Evolutionary conservation across 192 early-diverging fungal species (phyloP), one percentile per base, ranked within the genome.

Genomic region (Entrophospora sp.): DNA sequence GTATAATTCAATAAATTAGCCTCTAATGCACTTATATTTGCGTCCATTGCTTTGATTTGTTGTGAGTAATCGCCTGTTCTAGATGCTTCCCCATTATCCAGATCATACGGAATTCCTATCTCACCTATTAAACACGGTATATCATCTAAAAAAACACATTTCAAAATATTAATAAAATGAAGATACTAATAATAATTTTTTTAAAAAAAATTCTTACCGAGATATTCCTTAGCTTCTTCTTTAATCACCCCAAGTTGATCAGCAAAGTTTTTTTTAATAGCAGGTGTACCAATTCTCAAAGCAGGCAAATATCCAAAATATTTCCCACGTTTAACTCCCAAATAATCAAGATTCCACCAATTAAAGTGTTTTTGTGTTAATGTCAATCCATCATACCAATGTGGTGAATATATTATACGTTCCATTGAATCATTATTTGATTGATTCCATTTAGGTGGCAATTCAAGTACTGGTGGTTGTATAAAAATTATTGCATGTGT

Each of bases 321-420:
- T 32, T 77, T 77, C 35, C 83, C 83, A n/a, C 80, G 69, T 57
- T 75, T 80, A 22, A 84, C 61, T 0, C 81, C 81, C 7, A 84
- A 70, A 34, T 74, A 69, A 67, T 84, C 83, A 43, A 84, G 40
- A 22, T 84, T 84, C 45, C 73, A 83, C 63, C 71, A 76, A 52
- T 75, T 76, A 77, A 81, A 85, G 9, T 76, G 70, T 71, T 83
- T 85, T 58, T 81, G 79, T 9, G 81, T 64, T 14, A 85, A 72
- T 4, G 84, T 85, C 48, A 85, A 58, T 1, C 82, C 84, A 69
- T 94, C 91, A 69, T 94, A 94, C 90, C 90, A 94, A 74, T 94
- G 91, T 22, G 91, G 91, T 1, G 90, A 76, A 67, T 86, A 94
- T 2, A 91, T 81, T 25, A 88, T 69, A 38, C 86, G 77, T 10